Percentiles rank a stretch among this genome's conserved stretches.
Evolutionary conservation across 192 early-diverging fungal species (phyloP).

Genomic region (Phlyctochytrium planicorne): DNA sequence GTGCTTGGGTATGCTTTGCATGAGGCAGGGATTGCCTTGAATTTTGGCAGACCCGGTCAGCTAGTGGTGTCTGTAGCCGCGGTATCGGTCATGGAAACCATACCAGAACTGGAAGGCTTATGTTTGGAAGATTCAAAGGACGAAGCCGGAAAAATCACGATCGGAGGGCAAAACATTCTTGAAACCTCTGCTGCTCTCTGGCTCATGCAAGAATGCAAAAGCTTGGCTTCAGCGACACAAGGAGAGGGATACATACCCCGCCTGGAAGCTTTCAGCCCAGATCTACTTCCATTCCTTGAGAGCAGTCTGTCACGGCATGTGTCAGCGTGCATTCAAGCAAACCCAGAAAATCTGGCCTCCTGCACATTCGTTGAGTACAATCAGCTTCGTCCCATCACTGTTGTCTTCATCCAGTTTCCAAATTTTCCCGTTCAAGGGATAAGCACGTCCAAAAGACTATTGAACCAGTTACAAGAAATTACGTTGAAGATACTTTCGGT

Average conservation of each 20-base stretch:
- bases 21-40: conserved; percentile 6
- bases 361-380: background rate
- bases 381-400: background rate
- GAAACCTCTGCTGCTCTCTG: too few species aligned
- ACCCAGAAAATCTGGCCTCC: background rate
- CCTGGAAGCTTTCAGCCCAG: too few species aligned
- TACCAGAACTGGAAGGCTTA: background rate
- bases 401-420: background rate
- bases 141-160: conserved; percentile 6
- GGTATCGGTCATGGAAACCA: conserved; percentile 8
- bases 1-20: conserved; percentile 26
- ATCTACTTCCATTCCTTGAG: conserved; percentile 4
- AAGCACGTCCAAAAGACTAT: background rate
- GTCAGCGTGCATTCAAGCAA: background rate
- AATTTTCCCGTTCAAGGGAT: background rate
- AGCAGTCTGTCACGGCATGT: background rate
- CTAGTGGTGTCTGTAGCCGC: conserved; percentile 4
- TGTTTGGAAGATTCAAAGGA: background rate
- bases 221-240: background rate
- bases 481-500: too few species aligned
- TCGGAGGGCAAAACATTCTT: too few species aligned
- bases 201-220: conserved; percentile 3
- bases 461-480: too few species aligned
- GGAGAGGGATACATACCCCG: background rate
- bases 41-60: conserved; percentile 12